Base-by-base conservation (phyloP, 2,329 filamentous ascomycete species). In the Kalmusia sp. region DNA sequence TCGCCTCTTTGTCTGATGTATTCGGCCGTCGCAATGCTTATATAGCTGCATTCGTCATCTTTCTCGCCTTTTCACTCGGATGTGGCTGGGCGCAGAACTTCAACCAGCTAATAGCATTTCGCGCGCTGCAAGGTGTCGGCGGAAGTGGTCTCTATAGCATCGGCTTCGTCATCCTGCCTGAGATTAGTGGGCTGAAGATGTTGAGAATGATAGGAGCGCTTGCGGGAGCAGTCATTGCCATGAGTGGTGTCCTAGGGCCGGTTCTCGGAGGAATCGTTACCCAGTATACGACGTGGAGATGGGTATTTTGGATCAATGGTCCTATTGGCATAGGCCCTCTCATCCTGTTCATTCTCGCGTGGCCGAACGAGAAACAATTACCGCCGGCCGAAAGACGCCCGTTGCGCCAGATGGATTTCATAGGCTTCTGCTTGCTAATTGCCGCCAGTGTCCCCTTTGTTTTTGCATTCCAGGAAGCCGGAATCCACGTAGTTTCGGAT, bases 401-500 rank as follows among this genome's bases (percentile, higher is more conserved):
- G 11, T 45, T 55, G 24, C 46, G 33, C 6, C 53, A 55, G 27
- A 7, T 55, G n/a, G 53, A 55, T 22, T 77, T 81, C 47, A 35
- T 82, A 3, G 84, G 84, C 9, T 82, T 81, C n/a, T 73, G 87
- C 19, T 70, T 85, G 11, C 14, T 55, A 24, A 76, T 87, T 7
- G 72, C 79, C 3, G 79, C 82, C 1, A 79, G 83, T 0, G 79
- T 84, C 0, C 75, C 86, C 2, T 74, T 86, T 4, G 81, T 86
- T 0, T 86, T 85, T 58, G 74, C 84, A 1, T 85, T 87, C 51
- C 83, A 87, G 59, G 80, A 80, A 56, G 77, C 77, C 3, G 79
- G 79, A 1, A 65, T 69, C 0, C 57, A 70, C 2, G 52, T 56
- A 1, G 48, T 51, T n/a, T 37, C 39, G 19, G 22, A 52, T 12